A percentile compares a stretch with the other conserved stretches of the same genome.
Conservation (phyloP, 2,329 filamentous ascomycete species). For the Pestalotiopsis sp. region DNA sequence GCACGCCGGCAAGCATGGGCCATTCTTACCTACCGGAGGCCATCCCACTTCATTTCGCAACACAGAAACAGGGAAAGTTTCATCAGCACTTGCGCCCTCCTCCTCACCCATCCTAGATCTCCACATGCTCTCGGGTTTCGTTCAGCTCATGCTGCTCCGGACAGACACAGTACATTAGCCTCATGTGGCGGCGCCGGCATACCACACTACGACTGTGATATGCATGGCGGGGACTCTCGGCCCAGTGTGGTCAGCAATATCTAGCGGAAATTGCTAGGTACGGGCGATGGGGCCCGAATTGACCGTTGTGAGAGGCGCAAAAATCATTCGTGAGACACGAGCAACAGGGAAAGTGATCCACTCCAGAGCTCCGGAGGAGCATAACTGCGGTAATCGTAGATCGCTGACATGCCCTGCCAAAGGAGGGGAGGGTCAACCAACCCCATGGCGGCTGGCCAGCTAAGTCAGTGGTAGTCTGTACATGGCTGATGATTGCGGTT, state of each 20-base stretch:
- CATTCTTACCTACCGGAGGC: neutral
- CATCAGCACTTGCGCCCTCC: neutral
- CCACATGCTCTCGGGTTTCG: neutral
- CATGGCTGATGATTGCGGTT: neutral
- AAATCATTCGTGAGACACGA: slow-evolving; percentile 1
- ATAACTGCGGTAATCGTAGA: slow-evolving; percentile 2
- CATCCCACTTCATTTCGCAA: slow-evolving; percentile 3
- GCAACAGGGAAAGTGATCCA: slow-evolving; percentile 5
- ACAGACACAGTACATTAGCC: slow-evolving; percentile 1
- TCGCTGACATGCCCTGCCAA: neutral
- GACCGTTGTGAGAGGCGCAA: neutral
- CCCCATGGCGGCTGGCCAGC: neutral
- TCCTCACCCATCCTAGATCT: neutral
- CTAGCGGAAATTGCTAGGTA: slow-evolving; percentile 3
- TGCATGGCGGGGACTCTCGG: neutral
- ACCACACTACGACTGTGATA: neutral
- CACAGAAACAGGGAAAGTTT: slow-evolving; percentile 3
- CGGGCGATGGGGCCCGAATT: neutral
- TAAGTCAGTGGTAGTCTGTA: neutral
- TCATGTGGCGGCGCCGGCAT: slow-evolving; percentile 3
- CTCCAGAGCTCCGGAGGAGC: neutral
- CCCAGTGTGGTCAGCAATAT: neutral
- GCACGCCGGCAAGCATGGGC: neutral
- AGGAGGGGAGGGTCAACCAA: neutral
- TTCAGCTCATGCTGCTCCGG: neutral